Evolutionary conservation across 345 rosid genomes (phyloP).

Genomic region (Acer saccharum): DNA sequence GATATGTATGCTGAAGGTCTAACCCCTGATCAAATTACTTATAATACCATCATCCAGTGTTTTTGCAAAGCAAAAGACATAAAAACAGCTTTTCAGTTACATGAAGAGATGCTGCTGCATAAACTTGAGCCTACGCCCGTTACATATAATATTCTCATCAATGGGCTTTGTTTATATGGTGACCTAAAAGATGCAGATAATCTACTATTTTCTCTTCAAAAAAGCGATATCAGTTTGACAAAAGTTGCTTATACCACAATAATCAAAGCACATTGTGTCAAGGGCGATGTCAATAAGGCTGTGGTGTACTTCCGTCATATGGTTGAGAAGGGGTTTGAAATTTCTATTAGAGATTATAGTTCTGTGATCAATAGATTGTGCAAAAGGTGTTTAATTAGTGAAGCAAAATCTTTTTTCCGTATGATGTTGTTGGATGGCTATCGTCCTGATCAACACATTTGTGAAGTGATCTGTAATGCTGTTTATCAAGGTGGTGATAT

Average conservation of each 20-base stretch:
- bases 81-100: conserved; percentile 43
- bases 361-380: conserved; percentile 75
- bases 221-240: conserved; percentile 29
- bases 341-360: conserved; percentile 65
- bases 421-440: conserved; percentile 58
- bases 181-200: conserved; percentile 49
- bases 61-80: conserved; percentile 45
- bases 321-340: conserved; percentile 58
- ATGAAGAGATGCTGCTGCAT: conserved; percentile 41
- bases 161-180: conserved; percentile 56
- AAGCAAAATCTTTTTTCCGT: conserved; percentile 51
- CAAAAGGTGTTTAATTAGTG: conserved; percentile 40
- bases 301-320: conserved; percentile 45
- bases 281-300: conserved; percentile 56
- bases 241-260: conserved; percentile 65
- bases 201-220: conserved; percentile 50
- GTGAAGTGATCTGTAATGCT: conserved; percentile 49
- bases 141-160: conserved; percentile 62
- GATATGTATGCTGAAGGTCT: conserved; percentile 54
- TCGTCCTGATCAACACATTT: conserved; percentile 63
- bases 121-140: conserved; percentile 54
- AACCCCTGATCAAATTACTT: conserved; percentile 62
- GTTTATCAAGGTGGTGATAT: conserved; percentile 34
- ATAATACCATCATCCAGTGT: conserved; percentile 56
- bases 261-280: conserved; percentile 76